Evolutionary conservation across 768 basidiomycete genomes (phyloP), one percentile per base, ranked within the genome.

Genomic region (Obba rivulosa): DNA sequence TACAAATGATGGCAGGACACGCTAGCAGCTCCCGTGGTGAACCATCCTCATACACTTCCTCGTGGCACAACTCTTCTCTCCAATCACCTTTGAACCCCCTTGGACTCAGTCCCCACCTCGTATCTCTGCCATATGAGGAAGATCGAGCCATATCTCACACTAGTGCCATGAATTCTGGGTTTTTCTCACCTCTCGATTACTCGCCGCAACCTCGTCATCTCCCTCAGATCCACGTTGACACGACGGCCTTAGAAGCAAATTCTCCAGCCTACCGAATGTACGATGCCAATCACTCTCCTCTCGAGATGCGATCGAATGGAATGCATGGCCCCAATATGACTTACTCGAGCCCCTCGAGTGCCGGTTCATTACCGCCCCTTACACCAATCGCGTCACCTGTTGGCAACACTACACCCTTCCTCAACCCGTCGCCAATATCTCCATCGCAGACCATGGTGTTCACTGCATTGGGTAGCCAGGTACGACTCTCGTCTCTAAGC

Each of bases 141-240:
- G 28, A 31, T 31, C 28, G 28, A 7, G 13, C 28, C 28, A 31
- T 31, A 13, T 13, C 28, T 31, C 28, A 31, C 28, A 31, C 13
- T 13, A 13, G 28, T 7, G 13, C 7, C 28, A 13, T 31, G 7
- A 31, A 31, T 31, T 7, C 28, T 31, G 13, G 28, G 7, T 11
- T 24, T 22, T 44, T 13, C n/a, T 24, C 4, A 11, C 23, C 43
- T 10, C 14, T 28, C 43, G 16, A n/a, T 11, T 44, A 44, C 18
- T 16, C 14, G 16, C 14, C 23, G 4, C 14, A 21, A 4, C 45
- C 34, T 37, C 31, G 45, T n/a, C 34, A 46, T 21, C 18, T 35
- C n/a, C 55, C 51, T 38, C 39, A 25, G 24, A 56, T 56, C 10
- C 51, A 43, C 14, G 34, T 56, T 40, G 46, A 53, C 20, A 56